Evolutionary conservation across 2,329 filamentous ascomycete genomes (phyloP), one percentile per base, ranked within the genome.

Genomic region (Clarireedia monteithiana): DNA sequence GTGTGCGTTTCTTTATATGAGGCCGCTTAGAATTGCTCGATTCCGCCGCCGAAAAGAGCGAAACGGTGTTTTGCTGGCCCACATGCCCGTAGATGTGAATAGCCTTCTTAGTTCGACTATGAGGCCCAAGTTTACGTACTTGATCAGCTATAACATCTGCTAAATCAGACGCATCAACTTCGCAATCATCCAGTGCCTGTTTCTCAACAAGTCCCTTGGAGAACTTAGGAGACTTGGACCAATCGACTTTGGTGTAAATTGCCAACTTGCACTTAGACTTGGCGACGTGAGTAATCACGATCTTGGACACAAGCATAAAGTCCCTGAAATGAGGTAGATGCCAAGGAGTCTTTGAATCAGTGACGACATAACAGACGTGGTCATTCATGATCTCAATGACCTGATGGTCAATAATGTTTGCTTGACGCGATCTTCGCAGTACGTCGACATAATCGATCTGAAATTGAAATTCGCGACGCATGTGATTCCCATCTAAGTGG

Each of bases 211-310:
- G 69, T 49, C 76, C 78, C 69, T 81, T 83, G 15, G 78, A 79
- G 44, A 85, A 73, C 0, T 78, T 65, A 10, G 84, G 85, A 53
- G 81, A 75, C 62, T 83, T 86, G 26, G 83, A 79, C 94, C 94
- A 97, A 63, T 90, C 88, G n/a, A 96, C 83, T 65, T 86, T 88
- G 53, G 85, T 88, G 72, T 89, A 95, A 45, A 97, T 82, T 26
- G 91, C 87, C 55, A 99, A 81, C 73, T 94, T 96, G 71, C 90
- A 95, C 70, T 87, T 91, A 12, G 89, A 91, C 73, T 97, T 97
- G 52, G 90, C 85, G 58, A 92, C 80, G 67, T 97, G 90, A 2
- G 94, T 96, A 60, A 99, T 94, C 61, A 96, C 90, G 60, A 96
- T 84, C 72, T 96, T 96, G 62, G 84, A 92, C 56, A 95, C 82